phyloP scores from a whole-genome alignment of 768 basidiomycete species.

The Pulveroboletus ravenelii region DNA sequence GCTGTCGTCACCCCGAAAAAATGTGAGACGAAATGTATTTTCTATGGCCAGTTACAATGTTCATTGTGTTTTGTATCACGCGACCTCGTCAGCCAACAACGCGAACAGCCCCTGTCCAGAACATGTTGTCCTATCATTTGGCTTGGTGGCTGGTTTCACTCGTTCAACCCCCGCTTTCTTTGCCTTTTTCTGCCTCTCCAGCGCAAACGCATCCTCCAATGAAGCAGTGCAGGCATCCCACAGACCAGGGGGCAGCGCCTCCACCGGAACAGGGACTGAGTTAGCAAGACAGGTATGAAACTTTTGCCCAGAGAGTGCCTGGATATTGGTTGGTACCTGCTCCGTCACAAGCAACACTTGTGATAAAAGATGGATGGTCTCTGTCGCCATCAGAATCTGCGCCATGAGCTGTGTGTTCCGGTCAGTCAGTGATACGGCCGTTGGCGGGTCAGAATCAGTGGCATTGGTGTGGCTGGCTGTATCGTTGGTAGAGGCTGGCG shows the following conservation, averaged over 20 bases:
- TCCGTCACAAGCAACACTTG: conserved; percentile 57
- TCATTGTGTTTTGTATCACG: conserved; percentile 17
- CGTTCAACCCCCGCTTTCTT: conserved; percentile 32
- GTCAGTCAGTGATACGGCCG: conserved; percentile 38
- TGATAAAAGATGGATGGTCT: conserved; percentile 55
- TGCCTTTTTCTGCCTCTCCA: conserved; percentile 43
- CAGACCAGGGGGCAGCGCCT: conserved; percentile 30
- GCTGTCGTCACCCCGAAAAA: too few relatives aligned
- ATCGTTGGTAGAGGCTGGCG: conserved; percentile 1
- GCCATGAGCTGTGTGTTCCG: conserved; percentile 66
- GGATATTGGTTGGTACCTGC: conserved; percentile 41
- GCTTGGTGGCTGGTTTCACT: conserved; percentile 16
- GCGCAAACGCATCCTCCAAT: conserved; percentile 45
- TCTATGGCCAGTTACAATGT: neutral
- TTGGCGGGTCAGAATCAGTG: conserved; percentile 9
- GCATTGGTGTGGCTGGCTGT: conserved; percentile 21
- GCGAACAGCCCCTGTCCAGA: conserved; percentile 32
- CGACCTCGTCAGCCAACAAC: conserved; percentile 38
- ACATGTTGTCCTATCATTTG: conserved; percentile 14
- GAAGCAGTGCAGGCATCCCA: conserved; percentile 47
- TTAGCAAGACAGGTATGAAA: conserved; percentile 54
- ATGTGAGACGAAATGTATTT: neutral
- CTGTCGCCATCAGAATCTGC: conserved; percentile 55
- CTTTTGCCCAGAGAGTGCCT: conserved; percentile 51
- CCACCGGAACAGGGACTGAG: conserved; percentile 15